Evolutionary conservation across 768 basidiomycete genomes (phyloP).

Genomic region (Leccinum longicurvipes): DNA sequence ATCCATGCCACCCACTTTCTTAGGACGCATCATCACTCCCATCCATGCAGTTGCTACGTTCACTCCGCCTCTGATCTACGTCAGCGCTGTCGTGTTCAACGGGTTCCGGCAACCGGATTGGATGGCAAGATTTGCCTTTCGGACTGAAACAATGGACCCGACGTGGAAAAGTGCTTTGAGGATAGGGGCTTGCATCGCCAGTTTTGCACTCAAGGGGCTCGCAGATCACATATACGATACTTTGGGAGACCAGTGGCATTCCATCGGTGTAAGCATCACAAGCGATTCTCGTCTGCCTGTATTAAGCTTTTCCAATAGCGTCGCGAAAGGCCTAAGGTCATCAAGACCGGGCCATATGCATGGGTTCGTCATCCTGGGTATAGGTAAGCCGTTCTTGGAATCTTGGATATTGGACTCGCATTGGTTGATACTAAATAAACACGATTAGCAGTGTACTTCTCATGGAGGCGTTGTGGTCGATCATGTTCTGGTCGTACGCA

Average conservation of each 20-base stretch:
- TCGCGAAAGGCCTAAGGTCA: conserved; percentile 30
- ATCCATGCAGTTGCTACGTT: conserved; percentile 20
- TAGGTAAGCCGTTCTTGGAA: conserved; percentile 14
- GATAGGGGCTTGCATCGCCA: conserved; percentile 19
- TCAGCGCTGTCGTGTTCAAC: conserved; percentile 22
- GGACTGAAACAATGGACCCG: conserved; percentile 4
- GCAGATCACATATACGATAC: not conserved
- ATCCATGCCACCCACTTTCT: conserved; percentile 10
- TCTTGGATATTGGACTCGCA: not conserved
- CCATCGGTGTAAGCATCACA: conserved; percentile 19
- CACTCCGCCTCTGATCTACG: conserved; percentile 23
- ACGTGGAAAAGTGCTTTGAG: conserved; percentile 13
- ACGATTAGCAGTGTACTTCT: conserved; percentile 15
- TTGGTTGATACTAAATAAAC: not conserved
- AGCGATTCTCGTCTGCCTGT: not conserved
- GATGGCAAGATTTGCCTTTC: conserved; percentile 23
- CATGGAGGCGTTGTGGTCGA: conserved; percentile 16
- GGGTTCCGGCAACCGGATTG: conserved; percentile 29
- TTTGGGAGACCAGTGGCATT: conserved; percentile 29
- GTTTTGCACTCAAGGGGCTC: conserved; percentile 4
- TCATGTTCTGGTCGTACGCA: conserved; percentile 33
- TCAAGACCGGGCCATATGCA: conserved; percentile 33
- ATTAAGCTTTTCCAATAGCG: conserved; percentile 14
- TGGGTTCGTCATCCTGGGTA: conserved; percentile 35
- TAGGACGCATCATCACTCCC: conserved; percentile 24